Conservation (phyloP, 352 stramenopile species). For the Salisapilia sapeloensis region DNA sequence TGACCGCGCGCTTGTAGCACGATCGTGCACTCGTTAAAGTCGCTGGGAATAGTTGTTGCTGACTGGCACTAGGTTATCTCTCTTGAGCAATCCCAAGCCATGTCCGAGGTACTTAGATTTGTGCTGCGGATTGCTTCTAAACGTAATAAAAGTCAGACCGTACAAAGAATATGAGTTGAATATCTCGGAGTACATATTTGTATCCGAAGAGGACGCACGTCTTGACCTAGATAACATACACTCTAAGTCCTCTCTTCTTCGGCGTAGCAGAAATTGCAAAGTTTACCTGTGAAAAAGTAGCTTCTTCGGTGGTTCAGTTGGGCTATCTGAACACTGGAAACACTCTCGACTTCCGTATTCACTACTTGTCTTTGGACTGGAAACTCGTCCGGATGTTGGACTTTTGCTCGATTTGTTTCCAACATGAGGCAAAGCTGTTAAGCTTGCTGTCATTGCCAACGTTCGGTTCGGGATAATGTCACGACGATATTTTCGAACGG, state of each 20-base stretch:
- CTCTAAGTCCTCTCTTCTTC: background rate
- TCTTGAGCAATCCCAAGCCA: slow-evolving; percentile 61
- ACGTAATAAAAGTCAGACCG: background rate
- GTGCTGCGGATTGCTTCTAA: slow-evolving; percentile 16
- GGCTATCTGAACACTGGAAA: slow-evolving; percentile 24
- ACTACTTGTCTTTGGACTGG: background rate
- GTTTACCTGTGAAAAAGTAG: no score
- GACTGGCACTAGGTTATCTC: slow-evolving; percentile 32
- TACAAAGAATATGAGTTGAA: slow-evolving; percentile 1
- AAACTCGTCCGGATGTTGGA: background rate
- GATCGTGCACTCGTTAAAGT: no score
- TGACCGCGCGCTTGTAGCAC: no score
- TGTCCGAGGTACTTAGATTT: slow-evolving; percentile 66
- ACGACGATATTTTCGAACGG: slow-evolving; percentile 46
- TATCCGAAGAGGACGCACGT: slow-evolving; percentile 7
- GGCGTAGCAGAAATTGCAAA: no score
- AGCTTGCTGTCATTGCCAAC: slow-evolving; percentile 20
- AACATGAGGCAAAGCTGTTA: slow-evolving; percentile 1
- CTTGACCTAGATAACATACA: slow-evolving; percentile 3
- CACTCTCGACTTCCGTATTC: slow-evolving; percentile 27
- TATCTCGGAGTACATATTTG: slow-evolving; percentile 5
- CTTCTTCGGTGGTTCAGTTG: background rate
- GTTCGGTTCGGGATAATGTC: slow-evolving; percentile 48
- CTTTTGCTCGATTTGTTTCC: background rate
- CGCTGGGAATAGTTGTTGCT: no score